A percentile compares a stretch with the other conserved stretches of the same genome.
These are phyloP conservation scores for Oidium heveae DNA, from an alignment of 2,329 filamentous ascomycete species.

Conservation along the genomic window DNA sequence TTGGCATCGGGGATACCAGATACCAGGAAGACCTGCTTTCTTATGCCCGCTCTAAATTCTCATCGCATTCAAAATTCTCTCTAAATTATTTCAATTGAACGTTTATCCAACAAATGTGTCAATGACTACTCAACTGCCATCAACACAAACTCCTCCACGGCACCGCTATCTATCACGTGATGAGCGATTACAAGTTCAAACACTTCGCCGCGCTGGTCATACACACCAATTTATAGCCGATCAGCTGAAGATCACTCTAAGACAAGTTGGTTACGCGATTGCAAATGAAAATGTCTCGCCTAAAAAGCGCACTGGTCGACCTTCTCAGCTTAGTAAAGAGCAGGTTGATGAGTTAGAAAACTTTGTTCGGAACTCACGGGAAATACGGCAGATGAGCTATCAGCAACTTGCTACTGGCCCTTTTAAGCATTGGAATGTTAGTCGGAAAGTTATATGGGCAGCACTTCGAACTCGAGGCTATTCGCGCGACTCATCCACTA, in stretches of 20 bases:
- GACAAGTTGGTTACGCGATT: not conserved
- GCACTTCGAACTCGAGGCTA: not conserved
- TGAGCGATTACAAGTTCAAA: not conserved
- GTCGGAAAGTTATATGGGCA: not conserved
- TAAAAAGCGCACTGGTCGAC: not conserved
- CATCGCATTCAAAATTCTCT: no score
- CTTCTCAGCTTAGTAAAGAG: not conserved
- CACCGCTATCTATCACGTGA: not conserved
- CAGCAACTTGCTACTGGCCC: not conserved
- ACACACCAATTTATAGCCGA: not conserved
- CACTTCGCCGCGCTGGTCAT: not conserved
- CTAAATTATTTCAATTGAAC: no score
- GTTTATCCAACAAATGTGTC: no score
- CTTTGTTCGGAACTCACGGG: not conserved
- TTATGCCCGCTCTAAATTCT: no score
- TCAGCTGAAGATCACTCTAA: not conserved
- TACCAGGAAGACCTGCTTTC: no score
- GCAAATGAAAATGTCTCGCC: not conserved
- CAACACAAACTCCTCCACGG: not conserved
- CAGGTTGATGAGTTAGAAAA: not conserved
- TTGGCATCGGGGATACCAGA: no score
- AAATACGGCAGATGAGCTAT: not conserved
- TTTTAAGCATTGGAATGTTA: not conserved
- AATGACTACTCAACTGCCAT: not conserved
- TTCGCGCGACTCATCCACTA: not conserved